Evolutionary conservation across 345 rosid species (phyloP), one percentile per base, ranked within the genome.

Genomic region (sweet orange (Citrus sinensis)): DNA sequence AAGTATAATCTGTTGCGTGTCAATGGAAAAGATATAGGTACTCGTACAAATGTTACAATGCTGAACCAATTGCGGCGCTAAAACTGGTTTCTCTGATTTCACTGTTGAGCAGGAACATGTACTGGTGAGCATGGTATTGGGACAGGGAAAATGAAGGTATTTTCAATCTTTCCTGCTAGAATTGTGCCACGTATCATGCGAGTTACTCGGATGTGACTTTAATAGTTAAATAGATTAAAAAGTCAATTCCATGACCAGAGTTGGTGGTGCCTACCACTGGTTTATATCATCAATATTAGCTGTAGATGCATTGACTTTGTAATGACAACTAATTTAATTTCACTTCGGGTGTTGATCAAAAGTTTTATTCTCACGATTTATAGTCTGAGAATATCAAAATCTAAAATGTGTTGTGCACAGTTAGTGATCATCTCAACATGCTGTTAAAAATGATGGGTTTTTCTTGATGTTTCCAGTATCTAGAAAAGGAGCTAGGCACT

Each of bases 41-140:
- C 13, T 51, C 14, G 5, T 19, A 17, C 39, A 66, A 54, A 27
- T 70, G 20, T 29, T 63, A 29, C 22, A 66, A 4, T 64, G 78
- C 32, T 82, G 34, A 49, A 61, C 51, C 6, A 68, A 17, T 67
- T 69, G 24, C 29, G 71, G 49, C 37, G 39, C 73, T 72, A 49
- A 29, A 60, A n/a, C 40, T 35, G 3, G 24, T 32, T 85, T 29
- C 60, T 65, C 1, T 77, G 56, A 54, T 77, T 64, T 70, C 74
- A 29, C 74, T 13, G 39, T 74, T 81, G 74, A 64, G 80, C 90
- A 95, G 99, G 97, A 84, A 95, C 98, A 39, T 95, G 99, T 81
- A 91, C 96, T 2, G 98, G 98, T 69, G 99, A 95, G 83, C 98
- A 95, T 68, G 98, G 99, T 49, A 92, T 93, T 73, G 97, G 99